phyloP scores from a whole-genome alignment of 495 filamentous ascomycete genomes.

The Cercophora newfieldiana region DNA sequence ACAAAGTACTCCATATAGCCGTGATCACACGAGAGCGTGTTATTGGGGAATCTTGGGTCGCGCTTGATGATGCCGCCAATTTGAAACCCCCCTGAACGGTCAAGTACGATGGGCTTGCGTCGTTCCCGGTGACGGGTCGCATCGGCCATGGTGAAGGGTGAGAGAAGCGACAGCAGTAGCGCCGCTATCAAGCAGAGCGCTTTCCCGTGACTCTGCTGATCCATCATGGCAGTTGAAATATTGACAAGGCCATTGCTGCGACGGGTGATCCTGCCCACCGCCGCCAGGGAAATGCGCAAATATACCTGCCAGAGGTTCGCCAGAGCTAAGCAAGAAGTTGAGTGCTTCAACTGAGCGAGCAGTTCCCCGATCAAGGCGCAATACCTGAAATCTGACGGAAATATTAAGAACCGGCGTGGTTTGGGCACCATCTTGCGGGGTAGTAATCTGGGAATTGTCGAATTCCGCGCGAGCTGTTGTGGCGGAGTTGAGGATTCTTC shows the following conservation, averaged over 20 bases:
- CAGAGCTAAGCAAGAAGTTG: not conserved
- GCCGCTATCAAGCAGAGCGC: not conserved
- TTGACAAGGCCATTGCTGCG: not conserved
- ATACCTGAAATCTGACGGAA: not conserved
- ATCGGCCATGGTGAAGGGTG: not conserved
- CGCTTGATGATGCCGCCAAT: conserved; percentile 39
- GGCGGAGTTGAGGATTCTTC: not conserved
- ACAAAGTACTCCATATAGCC: conserved; percentile 55
- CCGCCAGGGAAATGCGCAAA: not conserved
- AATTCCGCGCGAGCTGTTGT: not conserved
- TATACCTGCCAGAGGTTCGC: not conserved
- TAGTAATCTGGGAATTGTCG: not conserved
- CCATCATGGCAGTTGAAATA: not conserved
- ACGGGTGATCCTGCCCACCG: too few species aligned
- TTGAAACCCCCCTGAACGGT: conserved; percentile 43
- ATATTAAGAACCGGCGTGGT: not conserved
- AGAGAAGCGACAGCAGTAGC: not conserved
- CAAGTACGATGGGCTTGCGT: conserved; percentile 38
- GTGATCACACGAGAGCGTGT: conserved; percentile 49
- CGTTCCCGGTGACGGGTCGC: not conserved
- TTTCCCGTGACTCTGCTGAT: not conserved
- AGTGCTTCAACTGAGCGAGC: not conserved
- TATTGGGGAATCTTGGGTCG: conserved; percentile 31
- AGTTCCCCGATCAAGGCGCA: not conserved
- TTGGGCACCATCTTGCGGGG: not conserved